Evolutionary conservation across 768 basidiomycete species (phyloP).

Genomic region (Boletus sensibilis): DNA sequence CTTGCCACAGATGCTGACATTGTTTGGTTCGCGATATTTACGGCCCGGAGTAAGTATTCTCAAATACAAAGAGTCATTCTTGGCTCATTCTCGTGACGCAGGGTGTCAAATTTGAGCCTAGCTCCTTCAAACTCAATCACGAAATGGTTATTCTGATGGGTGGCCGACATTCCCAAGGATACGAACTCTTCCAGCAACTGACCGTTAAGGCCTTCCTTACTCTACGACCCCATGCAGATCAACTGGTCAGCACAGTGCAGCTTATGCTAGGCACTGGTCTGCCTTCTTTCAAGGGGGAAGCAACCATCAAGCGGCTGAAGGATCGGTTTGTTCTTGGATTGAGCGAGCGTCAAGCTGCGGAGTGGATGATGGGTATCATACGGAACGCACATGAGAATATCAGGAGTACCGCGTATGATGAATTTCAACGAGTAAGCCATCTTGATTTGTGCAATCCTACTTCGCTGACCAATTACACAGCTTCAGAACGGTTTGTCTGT

Average conservation of each 20-base stretch:
- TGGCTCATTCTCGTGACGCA: conserved; percentile 31
- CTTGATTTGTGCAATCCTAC: neutral
- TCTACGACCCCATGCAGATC: conserved; percentile 90
- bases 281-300: conserved; percentile 96
- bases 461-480: conserved; percentile 28
- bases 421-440: conserved; percentile 79
- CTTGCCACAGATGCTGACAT: conserved; percentile 27
- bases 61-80: neutral
- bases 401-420: conserved; percentile 90
- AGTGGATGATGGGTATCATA: conserved; percentile 87
- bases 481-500: conserved; percentile 45
- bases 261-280: conserved; percentile 95
- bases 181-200: conserved; percentile 89
- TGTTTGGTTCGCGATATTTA: conserved; percentile 28
- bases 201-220: conserved; percentile 97
- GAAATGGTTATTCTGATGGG: conserved; percentile 99
- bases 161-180: conserved; percentile 90
- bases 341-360: conserved; percentile 88
- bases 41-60: conserved; percentile 57
- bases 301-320: conserved; percentile 80
- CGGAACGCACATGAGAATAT: conserved; percentile 95
- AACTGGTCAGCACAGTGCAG: conserved; percentile 82
- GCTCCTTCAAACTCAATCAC: conserved; percentile 96
- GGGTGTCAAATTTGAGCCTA: conserved; percentile 99
- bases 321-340: conserved; percentile 84